Evolutionary conservation across 257 asterid genomes (phyloP), one percentile per base, ranked within the genome.

Genomic region (Petunia axillaris): DNA sequence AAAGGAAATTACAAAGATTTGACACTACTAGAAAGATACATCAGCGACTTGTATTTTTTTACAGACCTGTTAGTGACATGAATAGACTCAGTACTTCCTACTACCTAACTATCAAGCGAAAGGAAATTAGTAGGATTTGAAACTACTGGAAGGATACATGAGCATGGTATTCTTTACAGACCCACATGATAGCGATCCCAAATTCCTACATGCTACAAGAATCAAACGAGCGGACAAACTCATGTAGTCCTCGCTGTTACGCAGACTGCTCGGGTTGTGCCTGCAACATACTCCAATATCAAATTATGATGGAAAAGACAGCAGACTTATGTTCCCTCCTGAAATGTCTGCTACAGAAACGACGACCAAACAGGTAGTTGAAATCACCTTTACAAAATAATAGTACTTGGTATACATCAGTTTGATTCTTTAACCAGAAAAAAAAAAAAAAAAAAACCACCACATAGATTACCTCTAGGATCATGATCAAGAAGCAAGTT

Each of bases 271-370:
- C 55, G 10, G 55, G 14, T 50, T 71, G 46, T 48, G 6, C 77
- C 44, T 25, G 60, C 13, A 71, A 48, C 25, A 71, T 71, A 48
- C 60, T 71, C 59, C 59, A 70, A 48, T 55, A 71, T 46, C 41
- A 48, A 25, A 44, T 4, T 10, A 5, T 70, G 77, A 70, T 35
- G 60, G n/a, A 10, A 10, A 48, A 35, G 2, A 35, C 77, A 71
- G 35, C 44, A 46, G 16, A 48, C 77, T 5, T 68, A 25, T 44
- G 43, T 16, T 35, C 76, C 41, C 46, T 50, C 77, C 77, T 0
- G 8, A 70, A 50, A 5, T 25, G 11, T 53, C 77, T 71, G 58
- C 43, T 35, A 40, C 41, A 71, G 25, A 25, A 25, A 25, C 25
- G 25, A 25, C 25, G 25, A 25, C 25, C 25, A 25, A 25, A 25